Base-by-base conservation (phyloP, 306 rosid genomes). In the Mimosa bimucronata region DNA sequence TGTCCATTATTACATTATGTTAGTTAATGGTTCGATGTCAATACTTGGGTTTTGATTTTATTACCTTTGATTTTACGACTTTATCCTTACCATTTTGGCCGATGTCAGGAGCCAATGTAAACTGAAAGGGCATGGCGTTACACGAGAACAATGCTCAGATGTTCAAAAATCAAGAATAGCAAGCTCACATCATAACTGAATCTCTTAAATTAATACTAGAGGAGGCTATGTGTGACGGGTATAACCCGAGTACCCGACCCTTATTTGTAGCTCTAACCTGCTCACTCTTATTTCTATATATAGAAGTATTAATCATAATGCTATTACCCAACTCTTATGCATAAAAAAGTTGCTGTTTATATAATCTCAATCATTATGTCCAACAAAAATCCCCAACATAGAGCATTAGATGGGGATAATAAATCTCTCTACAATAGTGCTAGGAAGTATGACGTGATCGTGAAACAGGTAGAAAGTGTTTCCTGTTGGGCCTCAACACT, bases 401-500 rank as follows among this genome's bases (percentile, higher is more conserved):
- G 18, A 12, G 69, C 28, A 29, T 16, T 21, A 48, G 77, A 67
- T 15, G 85, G 15, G 38, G 74, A 85, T 50, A 83, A 85, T 2
- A 81, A 1, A 62, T 78, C 78, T 57, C 67, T 85, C 42, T 74
- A 74, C 18, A 69, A 78, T 16, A 81, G 83, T 62, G 66, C 78
- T 23, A 78, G 52, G 76, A 85, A 81, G 83, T 81, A 81, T 81
- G 81, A 60, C 72, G 73, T 10, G 19, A 78, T 81, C 45, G 67
- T 78, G 71, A 85, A 69, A 34, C 88, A 85, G 88, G 88, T 85
- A 81, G 3, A 44, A 57, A 6, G 6, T 29, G 15, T 45, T 66
- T 28, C 28, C 23, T 3, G 46, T 16, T 6, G 26, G n/a, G 25
- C 14, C 14, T 65, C 11, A 21, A 38, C 50, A 21, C 31, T 38